A percentile compares a stretch with the other conserved stretches of the same genome.
Evolutionary conservation across 1,139 yeast genomes (phyloP).

Genomic region (Geotrichum cucujoidarum): DNA sequence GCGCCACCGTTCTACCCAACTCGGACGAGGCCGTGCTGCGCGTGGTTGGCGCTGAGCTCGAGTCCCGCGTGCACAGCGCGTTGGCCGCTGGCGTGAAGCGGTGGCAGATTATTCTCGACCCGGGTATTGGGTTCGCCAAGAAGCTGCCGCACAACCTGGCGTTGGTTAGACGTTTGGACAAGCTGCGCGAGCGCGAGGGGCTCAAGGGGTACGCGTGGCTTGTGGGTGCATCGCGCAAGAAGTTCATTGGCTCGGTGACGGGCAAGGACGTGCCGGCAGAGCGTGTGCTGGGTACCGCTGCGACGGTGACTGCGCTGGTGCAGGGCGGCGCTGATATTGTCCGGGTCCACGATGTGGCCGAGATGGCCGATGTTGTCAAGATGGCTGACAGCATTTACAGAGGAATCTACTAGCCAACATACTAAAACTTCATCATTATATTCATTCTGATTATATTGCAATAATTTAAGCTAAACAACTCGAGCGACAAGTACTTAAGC

Average conservation of each 20-base stretch:
- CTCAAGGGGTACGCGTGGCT: constrained; percentile 55
- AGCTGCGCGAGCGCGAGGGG: constrained; percentile 35
- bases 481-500: constrained; percentile 20
- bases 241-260: constrained; percentile 73
- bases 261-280: constrained; percentile 36
- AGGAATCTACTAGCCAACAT: constrained; percentile 25
- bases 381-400: constrained; percentile 78
- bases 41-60: constrained; percentile 61
- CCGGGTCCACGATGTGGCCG: constrained; percentile 80
- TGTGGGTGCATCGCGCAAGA: constrained; percentile 83
- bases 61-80: constrained; percentile 54
- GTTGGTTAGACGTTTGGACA: constrained; percentile 50
- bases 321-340: constrained; percentile 75
- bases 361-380: constrained; percentile 56
- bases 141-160: constrained; percentile 60
- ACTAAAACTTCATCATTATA: too few species aligned
- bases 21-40: constrained; percentile 41
- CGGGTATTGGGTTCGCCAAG: constrained; percentile 95
- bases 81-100: constrained; percentile 60
- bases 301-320: constrained; percentile 68
- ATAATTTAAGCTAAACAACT: background rate
- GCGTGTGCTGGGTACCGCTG: constrained; percentile 71
- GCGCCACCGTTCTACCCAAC: constrained; percentile 30
- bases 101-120: constrained; percentile 91
- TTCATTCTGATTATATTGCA: too few species aligned